These are phyloP conservation scores for Saturnispora saitoi DNA, from an alignment of 805 yeast genomes.

Conservation along the genomic window DNA sequence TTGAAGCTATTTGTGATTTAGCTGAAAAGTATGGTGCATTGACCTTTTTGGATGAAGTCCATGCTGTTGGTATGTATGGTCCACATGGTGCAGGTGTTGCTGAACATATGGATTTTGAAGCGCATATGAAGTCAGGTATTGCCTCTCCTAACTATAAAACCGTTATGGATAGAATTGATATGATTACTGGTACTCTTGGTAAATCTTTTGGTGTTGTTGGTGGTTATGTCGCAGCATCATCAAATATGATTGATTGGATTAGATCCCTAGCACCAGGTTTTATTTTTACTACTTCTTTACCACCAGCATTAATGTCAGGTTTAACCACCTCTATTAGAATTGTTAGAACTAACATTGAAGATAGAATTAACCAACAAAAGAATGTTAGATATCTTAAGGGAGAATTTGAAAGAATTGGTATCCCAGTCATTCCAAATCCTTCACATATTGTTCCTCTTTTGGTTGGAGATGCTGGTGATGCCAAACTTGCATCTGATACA, in stretches of 20 bases:
- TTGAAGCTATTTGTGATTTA: conserved; percentile 82
- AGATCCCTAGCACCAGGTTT: conserved; percentile 96
- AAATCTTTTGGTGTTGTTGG: conserved; percentile 97
- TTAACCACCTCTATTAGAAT: conserved; percentile 79
- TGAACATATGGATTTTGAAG: conserved; percentile 86
- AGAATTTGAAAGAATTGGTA: conserved; percentile 57
- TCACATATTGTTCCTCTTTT: conserved; percentile 94
- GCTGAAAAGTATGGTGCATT: conserved; percentile 97
- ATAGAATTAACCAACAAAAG: conserved; percentile 76
- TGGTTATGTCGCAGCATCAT: conserved; percentile 91
- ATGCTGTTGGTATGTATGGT: conserved; percentile 98
- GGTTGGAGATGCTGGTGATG: conserved; percentile 89
- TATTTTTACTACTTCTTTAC: conserved; percentile 92
- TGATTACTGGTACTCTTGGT: conserved; percentile 96
- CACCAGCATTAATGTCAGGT: conserved; percentile 98
- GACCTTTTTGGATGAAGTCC: conserved; percentile 96
- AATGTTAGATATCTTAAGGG: conserved; percentile 80
- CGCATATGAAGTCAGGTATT: conserved; percentile 63
- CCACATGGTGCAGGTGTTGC: conserved; percentile 99
- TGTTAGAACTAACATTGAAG: conserved; percentile 67
- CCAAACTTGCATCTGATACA: conserved; percentile 84
- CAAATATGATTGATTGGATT: conserved; percentile 83
- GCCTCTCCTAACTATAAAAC: conserved; percentile 45
- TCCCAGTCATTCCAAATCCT: conserved; percentile 96
- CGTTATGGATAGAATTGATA: conserved; percentile 83